Conservation (phyloP, 2,329 filamentous ascomycete genomes). For the Aplosporella prunicola region DNA sequence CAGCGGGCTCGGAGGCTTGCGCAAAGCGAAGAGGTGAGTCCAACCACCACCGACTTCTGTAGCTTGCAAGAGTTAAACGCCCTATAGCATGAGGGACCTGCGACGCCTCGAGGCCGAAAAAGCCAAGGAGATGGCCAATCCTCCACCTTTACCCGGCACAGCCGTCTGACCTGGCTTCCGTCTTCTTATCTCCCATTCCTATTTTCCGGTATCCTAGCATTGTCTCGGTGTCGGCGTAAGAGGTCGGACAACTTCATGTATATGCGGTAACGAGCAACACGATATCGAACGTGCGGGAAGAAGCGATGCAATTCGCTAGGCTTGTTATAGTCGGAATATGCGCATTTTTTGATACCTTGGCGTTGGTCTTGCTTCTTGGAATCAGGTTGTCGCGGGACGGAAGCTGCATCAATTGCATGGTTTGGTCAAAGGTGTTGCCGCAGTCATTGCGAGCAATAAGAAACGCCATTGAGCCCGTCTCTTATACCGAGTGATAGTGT, state of each 20-base stretch:
- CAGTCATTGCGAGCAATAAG: no score
- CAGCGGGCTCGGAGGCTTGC: constrained; percentile 3
- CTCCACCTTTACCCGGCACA: constrained; percentile 9
- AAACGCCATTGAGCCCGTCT: no score
- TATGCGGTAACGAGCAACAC: not conserved
- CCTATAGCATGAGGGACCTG: constrained; percentile 5
- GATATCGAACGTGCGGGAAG: not conserved
- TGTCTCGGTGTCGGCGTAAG: not conserved
- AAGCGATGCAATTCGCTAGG: no score
- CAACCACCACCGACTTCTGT: no score
- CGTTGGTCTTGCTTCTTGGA: no score
- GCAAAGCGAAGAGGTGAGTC: constrained; percentile 7
- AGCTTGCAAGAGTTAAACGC: no score
- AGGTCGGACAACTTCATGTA: not conserved
- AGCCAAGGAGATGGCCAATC: constrained; percentile 10
- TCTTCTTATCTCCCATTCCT: not conserved
- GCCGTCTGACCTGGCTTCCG: not conserved
- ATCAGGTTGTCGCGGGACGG: no score
- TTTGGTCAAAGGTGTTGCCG: no score
- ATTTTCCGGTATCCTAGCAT: not conserved
- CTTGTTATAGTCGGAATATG: no score
- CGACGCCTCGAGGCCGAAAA: constrained; percentile 10
- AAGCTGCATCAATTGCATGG: no score
- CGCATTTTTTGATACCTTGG: no score
- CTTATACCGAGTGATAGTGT: no score